Base-by-base conservation (phyloP, 225 moss, liverwort and hornwort species). In the Sphagnum tenellum region DNA sequence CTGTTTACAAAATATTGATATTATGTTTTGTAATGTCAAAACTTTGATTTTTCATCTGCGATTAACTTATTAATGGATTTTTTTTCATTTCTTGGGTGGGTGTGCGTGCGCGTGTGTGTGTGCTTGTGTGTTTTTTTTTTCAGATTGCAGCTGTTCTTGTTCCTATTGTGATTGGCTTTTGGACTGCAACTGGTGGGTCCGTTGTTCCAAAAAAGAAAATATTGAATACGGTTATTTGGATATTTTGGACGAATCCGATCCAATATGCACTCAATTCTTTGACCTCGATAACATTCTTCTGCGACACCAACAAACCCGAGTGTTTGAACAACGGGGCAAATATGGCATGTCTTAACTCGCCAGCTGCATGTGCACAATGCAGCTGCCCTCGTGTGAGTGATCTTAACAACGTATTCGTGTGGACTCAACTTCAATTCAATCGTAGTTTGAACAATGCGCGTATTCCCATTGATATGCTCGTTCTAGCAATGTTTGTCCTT, bases 191-290 rank as follows among this genome's bases (percentile, higher is more conserved):
- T 4, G 78, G 71, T 50, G 96, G 96, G 61, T 63, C 88, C 2
- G 90, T 98, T 12, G 49, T 98, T 54, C 88, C 96, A 11, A 89
- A 87, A 66, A 77, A 65, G 65, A 75, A 80, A 72, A 6, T 98
- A 11, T 79, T 90, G 5, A 82, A 86, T 54, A 63, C 59, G 48
- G 81, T 84, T 4, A 72, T 80, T 62, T 92, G 96, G 96, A 68
- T 98, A 60, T 98, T 80, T 71, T 98, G 92, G 92, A 83, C 82
- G 51, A 98, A 98, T 62, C 96, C 96, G 13, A 51, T 98, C 64
- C 96, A 98, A 69, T 98, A 85, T 74, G 82, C 72, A 4, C 77
- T 90, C 45, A 79, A 81, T 46, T 68, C 81, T 55, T 57, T 98
- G 45, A 90, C 89, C 44, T 79, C 83, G 56, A 67, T 98, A 44